Conservation (phyloP, 495 filamentous ascomycete genomes). For the Chaetomium fimeti region DNA sequence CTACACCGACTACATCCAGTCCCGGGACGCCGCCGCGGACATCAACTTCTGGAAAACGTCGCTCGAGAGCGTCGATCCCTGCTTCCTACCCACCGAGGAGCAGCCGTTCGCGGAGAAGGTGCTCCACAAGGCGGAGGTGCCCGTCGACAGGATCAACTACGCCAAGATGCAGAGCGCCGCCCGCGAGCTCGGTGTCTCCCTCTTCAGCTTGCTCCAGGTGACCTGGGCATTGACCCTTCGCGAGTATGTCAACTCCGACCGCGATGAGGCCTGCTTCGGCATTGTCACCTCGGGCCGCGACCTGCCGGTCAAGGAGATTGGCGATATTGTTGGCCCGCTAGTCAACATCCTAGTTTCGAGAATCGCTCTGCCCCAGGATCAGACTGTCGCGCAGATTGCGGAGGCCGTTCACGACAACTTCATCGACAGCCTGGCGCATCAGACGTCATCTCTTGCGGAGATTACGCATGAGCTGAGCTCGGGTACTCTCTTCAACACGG, state of each 20-base stretch:
- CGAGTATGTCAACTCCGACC: slow-evolving; percentile 41
- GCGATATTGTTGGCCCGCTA: slow-evolving; percentile 17
- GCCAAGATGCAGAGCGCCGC: not conserved
- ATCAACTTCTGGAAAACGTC: slow-evolving; percentile 22
- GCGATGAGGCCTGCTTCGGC: slow-evolving; percentile 56
- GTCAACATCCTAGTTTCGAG: slow-evolving; percentile 22
- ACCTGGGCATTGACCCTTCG: slow-evolving; percentile 57
- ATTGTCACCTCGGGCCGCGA: slow-evolving; percentile 21
- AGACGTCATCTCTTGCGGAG: slow-evolving; percentile 39
- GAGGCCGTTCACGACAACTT: slow-evolving; percentile 35
- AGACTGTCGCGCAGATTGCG: slow-evolving; percentile 5
- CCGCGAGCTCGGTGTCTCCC: slow-evolving; percentile 5
- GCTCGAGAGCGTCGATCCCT: slow-evolving; percentile 26
- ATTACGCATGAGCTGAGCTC: slow-evolving; percentile 26
- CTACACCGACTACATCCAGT: slow-evolving; percentile 33
- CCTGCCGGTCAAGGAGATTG: slow-evolving; percentile 7
- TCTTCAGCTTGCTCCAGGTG: slow-evolving; percentile 34
- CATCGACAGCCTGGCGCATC: slow-evolving; percentile 33
- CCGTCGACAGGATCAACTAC: slow-evolving; percentile 8
- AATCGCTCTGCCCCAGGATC: slow-evolving; percentile 8
- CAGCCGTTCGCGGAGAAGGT: not conserved
- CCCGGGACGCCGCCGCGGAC: slow-evolving; percentile 50
- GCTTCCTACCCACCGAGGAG: slow-evolving; percentile 22
- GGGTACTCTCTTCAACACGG: slow-evolving; percentile 15
- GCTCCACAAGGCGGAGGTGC: not conserved